These are phyloP conservation scores for Tubosaeta brunneosetosa DNA, from an alignment of 768 basidiomycete genomes.

Conservation along the genomic window DNA sequence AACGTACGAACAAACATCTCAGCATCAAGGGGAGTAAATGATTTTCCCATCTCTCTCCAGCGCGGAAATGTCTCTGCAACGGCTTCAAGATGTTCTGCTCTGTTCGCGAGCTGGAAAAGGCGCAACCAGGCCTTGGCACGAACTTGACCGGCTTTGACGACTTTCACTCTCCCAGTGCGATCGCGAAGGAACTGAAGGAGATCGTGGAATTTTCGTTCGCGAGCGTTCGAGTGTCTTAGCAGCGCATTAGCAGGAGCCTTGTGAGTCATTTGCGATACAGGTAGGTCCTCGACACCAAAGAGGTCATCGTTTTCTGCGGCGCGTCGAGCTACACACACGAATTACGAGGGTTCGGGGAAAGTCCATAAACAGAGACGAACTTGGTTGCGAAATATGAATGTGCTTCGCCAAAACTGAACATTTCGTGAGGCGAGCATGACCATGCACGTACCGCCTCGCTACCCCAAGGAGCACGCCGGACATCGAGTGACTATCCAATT, in stretches of 20 bases:
- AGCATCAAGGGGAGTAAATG: constrained; percentile 36
- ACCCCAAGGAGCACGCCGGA: constrained; percentile 9
- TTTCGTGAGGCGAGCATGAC: constrained; percentile 2
- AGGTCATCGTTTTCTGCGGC: constrained; percentile 10
- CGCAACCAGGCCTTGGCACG: constrained; percentile 46
- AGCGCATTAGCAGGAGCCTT: not conserved
- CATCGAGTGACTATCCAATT: constrained; percentile 15
- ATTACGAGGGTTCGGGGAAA: not conserved
- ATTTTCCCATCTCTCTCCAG: constrained; percentile 44
- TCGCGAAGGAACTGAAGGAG: constrained; percentile 26
- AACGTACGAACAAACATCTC: constrained; percentile 55
- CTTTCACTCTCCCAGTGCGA: constrained; percentile 27
- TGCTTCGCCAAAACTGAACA: constrained; percentile 5
- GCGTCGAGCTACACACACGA: constrained; percentile 12
- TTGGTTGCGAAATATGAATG: constrained; percentile 18
- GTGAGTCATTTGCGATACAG: not conserved
- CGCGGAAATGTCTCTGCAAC: constrained; percentile 44
- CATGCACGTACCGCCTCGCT: constrained; percentile 9
- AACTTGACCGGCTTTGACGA: constrained; percentile 33
- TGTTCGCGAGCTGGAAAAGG: constrained; percentile 47
- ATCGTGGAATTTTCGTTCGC: constrained; percentile 22
- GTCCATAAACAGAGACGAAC: constrained; percentile 16
- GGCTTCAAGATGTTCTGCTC: constrained; percentile 44
- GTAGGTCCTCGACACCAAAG: constrained; percentile 1
- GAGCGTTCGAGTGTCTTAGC: not conserved